Percentiles rank a stretch among this genome's conserved stretches.
Conservation (phyloP, 345 rosid genomes). For the Melaleuca alternifolia region DNA sequence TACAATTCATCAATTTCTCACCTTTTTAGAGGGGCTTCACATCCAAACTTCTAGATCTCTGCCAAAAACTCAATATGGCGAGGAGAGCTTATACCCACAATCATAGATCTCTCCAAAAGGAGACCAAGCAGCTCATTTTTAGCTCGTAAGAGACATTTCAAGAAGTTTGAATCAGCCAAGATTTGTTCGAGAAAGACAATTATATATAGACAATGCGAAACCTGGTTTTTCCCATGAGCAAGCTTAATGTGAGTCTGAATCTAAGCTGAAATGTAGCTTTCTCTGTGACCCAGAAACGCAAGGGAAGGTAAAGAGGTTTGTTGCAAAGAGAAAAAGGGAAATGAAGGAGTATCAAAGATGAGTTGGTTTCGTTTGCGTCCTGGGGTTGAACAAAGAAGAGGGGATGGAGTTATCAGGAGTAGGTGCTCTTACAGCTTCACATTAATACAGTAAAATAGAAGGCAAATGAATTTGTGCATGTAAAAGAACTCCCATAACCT, state of each 20-base stretch:
- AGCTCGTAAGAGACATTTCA: conserved; percentile 11
- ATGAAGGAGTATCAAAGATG: not conserved
- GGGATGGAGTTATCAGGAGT: conserved; percentile 72
- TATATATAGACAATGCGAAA: not conserved
- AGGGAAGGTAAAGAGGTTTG: conserved; percentile 4
- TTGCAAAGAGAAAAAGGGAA: conserved; percentile 1
- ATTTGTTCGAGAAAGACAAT: not conserved
- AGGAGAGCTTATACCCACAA: not conserved
- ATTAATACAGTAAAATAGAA: conserved; percentile 14
- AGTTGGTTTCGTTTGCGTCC: not conserved
- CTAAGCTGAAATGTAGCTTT: conserved; percentile 68
- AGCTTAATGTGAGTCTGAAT: conserved; percentile 23
- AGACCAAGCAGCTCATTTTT: conserved; percentile 14
- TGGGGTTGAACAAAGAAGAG: conserved; percentile 21
- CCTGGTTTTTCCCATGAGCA: conserved; percentile 6
- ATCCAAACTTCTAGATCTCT: conserved; percentile 27
- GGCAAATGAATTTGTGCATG: not conserved
- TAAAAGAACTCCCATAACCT: not conserved
- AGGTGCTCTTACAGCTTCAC: conserved; percentile 33
- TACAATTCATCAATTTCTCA: not conserved
- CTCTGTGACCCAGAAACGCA: conserved; percentile 29
- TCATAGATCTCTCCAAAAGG: conserved; percentile 3
- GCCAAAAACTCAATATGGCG: not conserved
- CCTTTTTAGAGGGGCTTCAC: not conserved
- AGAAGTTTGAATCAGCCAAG: conserved; percentile 10